phyloP scores from a whole-genome alignment of 345 rosid species.

The Pistacia vera region DNA sequence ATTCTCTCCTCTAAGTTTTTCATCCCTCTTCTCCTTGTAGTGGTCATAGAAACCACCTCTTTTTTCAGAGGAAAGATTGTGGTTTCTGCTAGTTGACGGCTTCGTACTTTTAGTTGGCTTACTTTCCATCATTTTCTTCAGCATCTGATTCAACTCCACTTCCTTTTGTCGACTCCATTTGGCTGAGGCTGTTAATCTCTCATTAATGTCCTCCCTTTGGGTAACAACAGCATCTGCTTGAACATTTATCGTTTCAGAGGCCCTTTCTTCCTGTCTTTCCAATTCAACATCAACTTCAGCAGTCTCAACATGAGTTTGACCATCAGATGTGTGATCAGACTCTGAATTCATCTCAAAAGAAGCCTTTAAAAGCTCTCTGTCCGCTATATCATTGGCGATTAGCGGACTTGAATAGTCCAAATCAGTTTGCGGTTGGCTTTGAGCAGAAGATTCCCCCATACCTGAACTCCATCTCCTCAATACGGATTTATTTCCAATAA shows the following conservation, averaged over 20 bases:
- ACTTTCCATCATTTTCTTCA: constrained; percentile 48
- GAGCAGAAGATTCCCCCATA: constrained; percentile 41
- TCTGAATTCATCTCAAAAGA: constrained; percentile 32
- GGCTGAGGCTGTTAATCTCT: constrained; percentile 34
- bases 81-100: constrained; percentile 27
- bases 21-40: constrained; percentile 62
- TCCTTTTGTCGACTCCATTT: constrained; percentile 63
- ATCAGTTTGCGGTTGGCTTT: constrained; percentile 30
- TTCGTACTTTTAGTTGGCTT: constrained; percentile 25
- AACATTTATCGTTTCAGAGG: constrained; percentile 23
- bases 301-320: constrained; percentile 25
- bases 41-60: constrained; percentile 60
- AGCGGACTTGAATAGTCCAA: constrained; percentile 29
- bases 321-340: constrained; percentile 27
- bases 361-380: constrained; percentile 28
- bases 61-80: constrained; percentile 38
- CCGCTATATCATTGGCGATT: constrained; percentile 22
- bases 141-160: constrained; percentile 54
- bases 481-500: constrained; percentile 47
- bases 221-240: constrained; percentile 25
- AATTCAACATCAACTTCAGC: constrained; percentile 28
- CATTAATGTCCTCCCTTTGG: constrained; percentile 33
- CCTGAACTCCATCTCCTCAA: constrained; percentile 73
- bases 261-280: constrained; percentile 28
- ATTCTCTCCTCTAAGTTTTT: constrained; percentile 60